Conservation (phyloP, 2,329 filamentous ascomycete species). For the Xylaria hypoxylon region DNA sequence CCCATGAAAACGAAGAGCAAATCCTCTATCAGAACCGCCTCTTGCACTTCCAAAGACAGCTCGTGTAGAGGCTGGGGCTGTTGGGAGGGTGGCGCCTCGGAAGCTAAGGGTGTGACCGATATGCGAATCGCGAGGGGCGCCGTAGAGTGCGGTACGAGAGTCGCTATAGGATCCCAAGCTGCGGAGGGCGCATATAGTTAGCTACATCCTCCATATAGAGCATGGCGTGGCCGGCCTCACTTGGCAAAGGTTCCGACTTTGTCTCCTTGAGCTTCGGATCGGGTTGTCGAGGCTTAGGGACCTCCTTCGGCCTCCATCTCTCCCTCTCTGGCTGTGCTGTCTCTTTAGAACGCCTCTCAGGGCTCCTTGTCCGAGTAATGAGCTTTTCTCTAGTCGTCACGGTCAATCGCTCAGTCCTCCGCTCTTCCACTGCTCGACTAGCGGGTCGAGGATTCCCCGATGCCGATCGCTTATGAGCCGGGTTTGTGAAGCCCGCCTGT, state of each 20-base stretch:
- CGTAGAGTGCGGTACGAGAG: slow-evolving; percentile 73
- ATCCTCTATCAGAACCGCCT: slow-evolving; percentile 88
- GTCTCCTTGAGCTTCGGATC: slow-evolving; percentile 60
- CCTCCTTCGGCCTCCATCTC: slow-evolving; percentile 54
- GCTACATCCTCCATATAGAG: slow-evolving; percentile 25
- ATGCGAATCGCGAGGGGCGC: slow-evolving; percentile 63
- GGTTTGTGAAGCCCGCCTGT: slow-evolving; percentile 53
- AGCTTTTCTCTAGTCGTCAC: slow-evolving; percentile 73
- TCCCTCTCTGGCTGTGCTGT: slow-evolving; percentile 51
- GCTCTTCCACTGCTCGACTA: slow-evolving; percentile 63
- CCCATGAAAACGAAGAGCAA: slow-evolving; percentile 97
- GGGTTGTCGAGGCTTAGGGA: slow-evolving; percentile 56
- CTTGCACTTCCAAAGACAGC: slow-evolving; percentile 83
- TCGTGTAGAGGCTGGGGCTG: slow-evolving; percentile 76
- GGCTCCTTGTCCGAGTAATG: slow-evolving; percentile 69
- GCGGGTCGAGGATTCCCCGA: slow-evolving; percentile 67
- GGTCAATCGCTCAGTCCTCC: slow-evolving; percentile 67
- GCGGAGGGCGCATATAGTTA: slow-evolving; percentile 52
- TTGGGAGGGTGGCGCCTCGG: slow-evolving; percentile 75
- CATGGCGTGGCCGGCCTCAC: slow-evolving; percentile 53
- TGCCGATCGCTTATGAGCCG: slow-evolving; percentile 67
- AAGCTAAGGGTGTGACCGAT: slow-evolving; percentile 78
- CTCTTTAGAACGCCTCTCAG: slow-evolving; percentile 58
- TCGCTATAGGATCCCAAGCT: slow-evolving; percentile 84
- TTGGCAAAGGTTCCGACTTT: slow-evolving; percentile 61